phyloP scores from a whole-genome alignment of 306 rosid genomes.

The Myrica gale region DNA sequence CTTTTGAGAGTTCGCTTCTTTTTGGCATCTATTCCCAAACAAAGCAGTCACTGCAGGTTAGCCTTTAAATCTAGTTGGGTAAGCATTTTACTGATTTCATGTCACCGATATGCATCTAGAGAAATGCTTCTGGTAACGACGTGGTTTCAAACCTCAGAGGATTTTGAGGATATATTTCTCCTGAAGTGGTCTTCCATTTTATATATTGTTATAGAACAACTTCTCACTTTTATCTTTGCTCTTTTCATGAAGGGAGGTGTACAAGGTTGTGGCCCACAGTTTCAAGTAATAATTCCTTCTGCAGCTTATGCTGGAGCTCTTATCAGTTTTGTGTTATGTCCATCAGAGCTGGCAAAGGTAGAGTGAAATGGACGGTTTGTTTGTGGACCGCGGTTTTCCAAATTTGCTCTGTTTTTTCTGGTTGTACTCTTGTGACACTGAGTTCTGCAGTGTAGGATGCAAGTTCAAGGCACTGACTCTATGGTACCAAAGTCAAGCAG shows the following conservation, averaged over 20 bases:
- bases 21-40: conserved; percentile 90
- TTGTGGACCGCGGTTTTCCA: conserved; percentile 17
- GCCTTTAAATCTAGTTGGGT: conserved; percentile 27
- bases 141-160: conserved; percentile 2
- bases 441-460: conserved; percentile 95
- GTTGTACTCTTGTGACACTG: conserved; percentile 31
- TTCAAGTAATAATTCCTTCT: conserved; percentile 73
- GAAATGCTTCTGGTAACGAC: conserved; percentile 15
- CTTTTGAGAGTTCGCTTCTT: conserved; percentile 85
- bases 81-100: conserved; percentile 26
- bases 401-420: conserved; percentile 19
- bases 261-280: conserved; percentile 57
- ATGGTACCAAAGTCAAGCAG: conserved; percentile 60
- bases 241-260: conserved; percentile 58
- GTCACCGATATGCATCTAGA: not conserved
- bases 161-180: conserved; percentile 12
- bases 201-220: conserved; percentile 5
- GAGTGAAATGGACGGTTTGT: conserved; percentile 24
- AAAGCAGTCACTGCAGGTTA: conserved; percentile 78
- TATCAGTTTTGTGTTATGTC: conserved; percentile 85
- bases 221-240: conserved; percentile 19
- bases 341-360: conserved; percentile 91
- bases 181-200: conserved; percentile 20
- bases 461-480: conserved; percentile 88
- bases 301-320: conserved; percentile 83